A percentile compares a stretch with the other conserved stretches of the same genome.
Evolutionary conservation across 2,329 filamentous ascomycete species (phyloP).

Genomic region (Aspergillus sp.): DNA sequence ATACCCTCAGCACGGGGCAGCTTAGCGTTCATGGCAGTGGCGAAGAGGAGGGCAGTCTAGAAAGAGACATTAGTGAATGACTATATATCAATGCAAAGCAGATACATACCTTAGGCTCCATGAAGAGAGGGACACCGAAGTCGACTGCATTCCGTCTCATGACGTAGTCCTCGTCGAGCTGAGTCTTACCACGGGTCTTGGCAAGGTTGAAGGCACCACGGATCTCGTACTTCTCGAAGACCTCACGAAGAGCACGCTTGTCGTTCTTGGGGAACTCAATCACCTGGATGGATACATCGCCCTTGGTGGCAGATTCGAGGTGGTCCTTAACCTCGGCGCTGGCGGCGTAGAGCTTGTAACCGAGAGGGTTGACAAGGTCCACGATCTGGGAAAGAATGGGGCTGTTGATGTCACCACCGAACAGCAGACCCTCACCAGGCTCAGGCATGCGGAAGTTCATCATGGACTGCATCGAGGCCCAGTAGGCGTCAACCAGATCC

Average conservation of each 20-base stretch:
- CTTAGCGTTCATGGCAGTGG: slow-evolving; percentile 95
- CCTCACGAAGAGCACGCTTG: slow-evolving; percentile 87
- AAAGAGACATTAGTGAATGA: slow-evolving; percentile 19
- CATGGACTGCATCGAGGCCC: slow-evolving; percentile 88
- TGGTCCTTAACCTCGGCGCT: slow-evolving; percentile 73
- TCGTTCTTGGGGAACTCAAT: slow-evolving; percentile 97
- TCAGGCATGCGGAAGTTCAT: slow-evolving; percentile 99
- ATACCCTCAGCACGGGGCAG: slow-evolving; percentile 82
- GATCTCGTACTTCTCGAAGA: slow-evolving; percentile 96
- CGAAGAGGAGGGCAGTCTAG: slow-evolving; percentile 90
- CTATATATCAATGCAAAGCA: not conserved
- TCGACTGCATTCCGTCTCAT: slow-evolving; percentile 98
- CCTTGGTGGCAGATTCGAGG: slow-evolving; percentile 65
- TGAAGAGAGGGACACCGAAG: slow-evolving; percentile 95
- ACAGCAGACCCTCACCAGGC: slow-evolving; percentile 88
- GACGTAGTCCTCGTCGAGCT: slow-evolving; percentile 90
- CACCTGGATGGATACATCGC: slow-evolving; percentile 67
- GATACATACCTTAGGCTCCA: slow-evolving; percentile 82
- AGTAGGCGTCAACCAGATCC: slow-evolving; percentile 93
- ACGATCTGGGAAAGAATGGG: slow-evolving; percentile 69
- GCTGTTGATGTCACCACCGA: slow-evolving; percentile 75
- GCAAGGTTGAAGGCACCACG: slow-evolving; percentile 93
- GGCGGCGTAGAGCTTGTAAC: slow-evolving; percentile 90
- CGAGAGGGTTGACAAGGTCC: slow-evolving; percentile 78
- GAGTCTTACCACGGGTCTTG: slow-evolving; percentile 70